These are phyloP conservation scores for Durusdinium trenchii DNA, from an alignment of 73 alveolate species.

Conservation along the genomic window DNA sequence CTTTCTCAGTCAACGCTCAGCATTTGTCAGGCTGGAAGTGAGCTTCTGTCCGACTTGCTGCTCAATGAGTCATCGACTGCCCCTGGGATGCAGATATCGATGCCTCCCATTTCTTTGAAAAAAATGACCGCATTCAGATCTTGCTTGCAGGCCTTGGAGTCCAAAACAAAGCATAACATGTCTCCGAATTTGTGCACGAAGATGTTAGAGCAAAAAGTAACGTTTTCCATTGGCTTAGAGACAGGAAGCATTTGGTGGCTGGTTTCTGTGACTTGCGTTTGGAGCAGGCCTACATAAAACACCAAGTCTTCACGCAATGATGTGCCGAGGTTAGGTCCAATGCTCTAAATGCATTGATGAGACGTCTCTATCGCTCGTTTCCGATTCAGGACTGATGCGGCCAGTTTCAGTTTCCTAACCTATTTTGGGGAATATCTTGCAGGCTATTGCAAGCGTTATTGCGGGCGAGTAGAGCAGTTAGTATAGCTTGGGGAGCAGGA, in stretches of 20 bases:
- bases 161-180: too few relatives aligned
- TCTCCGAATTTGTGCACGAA: too few relatives aligned
- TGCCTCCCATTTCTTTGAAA: too few relatives aligned
- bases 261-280: too few relatives aligned
- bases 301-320: background rate
- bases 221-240: background rate
- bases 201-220: background rate
- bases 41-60: slow-evolving; percentile 47
- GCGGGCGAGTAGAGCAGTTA: background rate
- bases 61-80: slow-evolving; percentile 47
- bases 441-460: background rate
- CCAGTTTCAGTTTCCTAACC: background rate
- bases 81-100: background rate
- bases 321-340: slow-evolving; percentile 44
- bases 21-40: slow-evolving; percentile 59
- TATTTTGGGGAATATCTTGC: background rate
- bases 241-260: too few relatives aligned
- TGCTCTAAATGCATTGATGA: slow-evolving; percentile 69
- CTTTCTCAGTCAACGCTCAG: background rate
- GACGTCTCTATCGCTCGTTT: slow-evolving; percentile 84
- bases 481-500: background rate
- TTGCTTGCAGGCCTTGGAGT: too few relatives aligned
- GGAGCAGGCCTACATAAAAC: too few relatives aligned
- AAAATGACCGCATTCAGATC: too few relatives aligned
- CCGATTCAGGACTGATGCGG: slow-evolving; percentile 37